A percentile compares a stretch with the other conserved stretches of the same genome.
Conservation (phyloP, 805 yeast species). For the Candida coleopterorum region DNA sequence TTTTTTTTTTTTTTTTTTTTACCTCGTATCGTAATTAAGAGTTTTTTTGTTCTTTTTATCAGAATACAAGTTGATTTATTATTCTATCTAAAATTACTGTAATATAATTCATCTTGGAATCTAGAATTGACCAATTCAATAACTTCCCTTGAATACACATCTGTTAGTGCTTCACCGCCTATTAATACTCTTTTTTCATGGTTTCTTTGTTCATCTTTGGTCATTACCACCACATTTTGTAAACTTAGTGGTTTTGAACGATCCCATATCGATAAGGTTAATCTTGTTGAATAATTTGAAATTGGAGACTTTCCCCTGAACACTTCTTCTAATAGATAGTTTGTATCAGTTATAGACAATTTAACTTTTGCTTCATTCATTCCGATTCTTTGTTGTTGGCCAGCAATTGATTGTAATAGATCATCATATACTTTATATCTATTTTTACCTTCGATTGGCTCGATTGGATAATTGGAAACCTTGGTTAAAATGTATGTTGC, state of each 20-base stretch:
- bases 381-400: slow-evolving; percentile 79
- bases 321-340: slow-evolving; percentile 84
- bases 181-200: slow-evolving; percentile 76
- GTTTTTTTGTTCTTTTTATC: too few species aligned
- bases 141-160: slow-evolving; percentile 60
- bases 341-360: slow-evolving; percentile 64
- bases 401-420: slow-evolving; percentile 75
- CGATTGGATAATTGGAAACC: slow-evolving; percentile 84
- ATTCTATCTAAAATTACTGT: slow-evolving; percentile 44
- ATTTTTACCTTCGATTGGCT: slow-evolving; percentile 87
- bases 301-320: slow-evolving; percentile 90
- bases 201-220: slow-evolving; percentile 74
- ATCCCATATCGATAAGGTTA: slow-evolving; percentile 84
- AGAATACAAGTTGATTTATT: too few species aligned
- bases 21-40: too few species aligned
- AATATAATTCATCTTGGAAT: slow-evolving; percentile 71
- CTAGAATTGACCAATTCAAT: slow-evolving; percentile 55
- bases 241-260: slow-evolving; percentile 57
- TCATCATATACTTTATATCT: slow-evolving; percentile 83
- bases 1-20: background rate
- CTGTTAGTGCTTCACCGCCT: slow-evolving; percentile 59
- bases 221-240: slow-evolving; percentile 82
- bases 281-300: slow-evolving; percentile 73
- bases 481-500: slow-evolving; percentile 78
- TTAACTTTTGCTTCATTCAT: slow-evolving; percentile 72